Base-by-base conservation (phyloP, 371 early-diverging fungal genomes). In the Saksenaea oblongispora region DNA sequence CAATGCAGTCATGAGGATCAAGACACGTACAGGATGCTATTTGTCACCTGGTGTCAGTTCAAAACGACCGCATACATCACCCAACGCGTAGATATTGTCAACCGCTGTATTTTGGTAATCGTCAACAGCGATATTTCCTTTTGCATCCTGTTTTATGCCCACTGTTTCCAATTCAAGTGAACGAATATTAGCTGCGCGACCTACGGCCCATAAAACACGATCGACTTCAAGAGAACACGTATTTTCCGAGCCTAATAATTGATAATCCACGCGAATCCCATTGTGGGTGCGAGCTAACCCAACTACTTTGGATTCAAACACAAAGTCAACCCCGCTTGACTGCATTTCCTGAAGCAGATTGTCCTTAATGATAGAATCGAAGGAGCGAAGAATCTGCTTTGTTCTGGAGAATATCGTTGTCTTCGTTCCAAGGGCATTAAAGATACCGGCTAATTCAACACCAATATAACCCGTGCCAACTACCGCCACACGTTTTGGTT, bases 371-470 rank as follows among this genome's bases (percentile, higher is more conserved):
- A 93, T 84, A 47, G 70, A 64, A 80, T 98, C 99, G 74, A 97
- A 98, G 24, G 87, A 73, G 51, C 96, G 86, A 57, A 98, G 83
- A 61, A 98, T 91, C 55, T 90, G 84, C 63, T 80, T 69, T 31
- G 94, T 85, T 58, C 98, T 91, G 15, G 92, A 90, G 67, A 95
- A 88, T 27, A 98, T 78, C 36, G 86, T 88, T 27, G 91, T 92
- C 26, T 95, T 82, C 2, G 93, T 75, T 7, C 96, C 97, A 18
- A 95, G 80, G 22, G 89, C 76, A 59, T 91, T 82, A 76, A 98
- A 94, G 61, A 99, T 91, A 24, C 97, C 96, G 4, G 98, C 97
- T 15, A 98, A 78, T 74, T 99, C 99, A 44, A 98, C 75, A 36
- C 94, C 98, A 72, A 98, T 98, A 74, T 98, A 82, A 1, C 93